Evolutionary conservation across 495 filamentous ascomycete genomes (phyloP), one percentile per base, ranked within the genome.

Genomic region (Aspergillus taichungensis): DNA sequence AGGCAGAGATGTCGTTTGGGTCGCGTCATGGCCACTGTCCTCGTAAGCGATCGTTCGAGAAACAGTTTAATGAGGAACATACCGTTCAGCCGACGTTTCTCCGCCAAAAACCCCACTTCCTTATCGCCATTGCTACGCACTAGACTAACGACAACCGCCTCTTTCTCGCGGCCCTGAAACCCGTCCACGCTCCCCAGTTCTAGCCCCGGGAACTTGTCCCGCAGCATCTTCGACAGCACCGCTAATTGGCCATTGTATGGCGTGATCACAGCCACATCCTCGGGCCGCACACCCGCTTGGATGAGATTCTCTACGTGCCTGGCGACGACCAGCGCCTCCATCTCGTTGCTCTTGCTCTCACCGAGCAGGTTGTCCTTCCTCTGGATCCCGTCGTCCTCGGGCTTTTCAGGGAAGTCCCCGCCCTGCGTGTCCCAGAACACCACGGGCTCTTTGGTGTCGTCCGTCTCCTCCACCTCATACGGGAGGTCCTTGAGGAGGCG

Each of bases 391-490:
- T 74, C 67, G 39, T 73, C 71, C 42, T 78, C 72, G 12, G 64
- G 61, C 51, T 72, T 61, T 54, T 88, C 85, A 3, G 82, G 80
- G 54, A 88, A 96, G 54, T 94, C 86, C 4, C 87, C 90, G 27
- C 92, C 91, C 66, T 97, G 94, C 1, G 92, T 99, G 53, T 99
- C 92, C 64, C 83, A 91, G 68, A 97, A 97, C 6, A 97, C 78
- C 2, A 99, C 62, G 2, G 92, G 88, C 57, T 91, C 87, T 13
- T 62, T 74, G 0, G 92, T 96, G 53, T 97, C 88, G 48, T 97
- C 94, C 2, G 83, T 94, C 32, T 84, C 81, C 39, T 77, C 53
- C 0, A 96, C 84, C 13, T 72, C 77, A 59, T 94, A 91, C 2
- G 86, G 84, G 8, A 99, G 67, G 47, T 87, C 82, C 34, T 71